Evolutionary conservation across 2,329 filamentous ascomycete species (phyloP).

Genomic region (Aurifilum marmelostoma): DNA sequence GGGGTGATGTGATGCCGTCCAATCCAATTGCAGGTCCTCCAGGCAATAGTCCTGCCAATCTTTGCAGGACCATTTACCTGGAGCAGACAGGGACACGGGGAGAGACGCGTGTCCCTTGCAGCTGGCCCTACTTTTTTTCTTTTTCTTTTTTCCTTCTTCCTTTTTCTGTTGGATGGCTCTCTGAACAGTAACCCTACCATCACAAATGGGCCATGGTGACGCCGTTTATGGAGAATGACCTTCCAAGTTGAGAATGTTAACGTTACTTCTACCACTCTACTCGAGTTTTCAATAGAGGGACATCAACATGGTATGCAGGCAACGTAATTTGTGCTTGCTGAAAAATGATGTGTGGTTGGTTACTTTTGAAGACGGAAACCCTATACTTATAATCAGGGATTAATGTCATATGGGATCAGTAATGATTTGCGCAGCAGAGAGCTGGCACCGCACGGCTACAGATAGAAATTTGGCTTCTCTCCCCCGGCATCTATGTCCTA

Average conservation of each 20-base stretch:
- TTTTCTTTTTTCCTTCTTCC: no score
- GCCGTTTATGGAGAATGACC: not conserved
- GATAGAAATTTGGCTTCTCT: no score
- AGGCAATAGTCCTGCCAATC: conserved; percentile 4
- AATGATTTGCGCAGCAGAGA: no score
- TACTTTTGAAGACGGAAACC: no score
- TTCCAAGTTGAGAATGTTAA: not conserved
- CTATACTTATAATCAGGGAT: no score
- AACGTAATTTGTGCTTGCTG: not conserved
- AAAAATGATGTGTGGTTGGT: not conserved
- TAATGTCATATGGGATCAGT: no score
- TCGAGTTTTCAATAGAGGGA: not conserved
- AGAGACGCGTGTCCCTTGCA: not conserved
- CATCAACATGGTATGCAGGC: not conserved
- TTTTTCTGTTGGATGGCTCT: no score
- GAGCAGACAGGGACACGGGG: not conserved
- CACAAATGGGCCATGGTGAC: not conserved
- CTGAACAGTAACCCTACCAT: no score
- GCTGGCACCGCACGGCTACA: no score
- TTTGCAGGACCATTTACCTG: not conserved
- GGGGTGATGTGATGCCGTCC: not conserved
- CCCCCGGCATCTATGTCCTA: no score
- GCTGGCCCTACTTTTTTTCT: not conserved
- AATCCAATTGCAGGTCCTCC: not conserved
- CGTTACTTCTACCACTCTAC: not conserved